Percentiles rank a stretch among this genome's conserved stretches.
Conservation (phyloP, 2,329 filamentous ascomycete species). For the Colletotrichum eleusines region DNA sequence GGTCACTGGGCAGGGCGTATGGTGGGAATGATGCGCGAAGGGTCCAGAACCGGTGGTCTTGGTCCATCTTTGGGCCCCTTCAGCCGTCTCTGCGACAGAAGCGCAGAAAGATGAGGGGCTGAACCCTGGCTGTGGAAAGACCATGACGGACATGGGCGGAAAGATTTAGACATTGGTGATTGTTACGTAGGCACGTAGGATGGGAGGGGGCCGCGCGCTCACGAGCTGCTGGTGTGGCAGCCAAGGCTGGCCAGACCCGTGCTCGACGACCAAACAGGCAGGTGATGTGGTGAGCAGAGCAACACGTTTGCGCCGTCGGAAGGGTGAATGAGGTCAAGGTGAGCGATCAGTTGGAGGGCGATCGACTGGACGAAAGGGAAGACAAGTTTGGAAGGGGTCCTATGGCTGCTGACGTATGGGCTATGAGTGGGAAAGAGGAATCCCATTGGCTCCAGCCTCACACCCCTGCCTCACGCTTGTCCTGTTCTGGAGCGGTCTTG, state of each 20-base stretch:
- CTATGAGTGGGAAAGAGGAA: not conserved
- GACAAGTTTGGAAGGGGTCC: conserved; percentile 36
- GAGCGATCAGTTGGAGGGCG: not conserved
- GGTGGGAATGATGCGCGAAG: conserved; percentile 30
- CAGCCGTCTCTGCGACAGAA: conserved; percentile 17
- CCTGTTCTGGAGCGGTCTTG: not conserved
- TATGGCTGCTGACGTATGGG: conserved; percentile 42
- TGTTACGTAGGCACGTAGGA: conserved; percentile 34
- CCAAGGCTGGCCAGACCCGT: conserved; percentile 17
- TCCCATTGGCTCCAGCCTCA: conserved; percentile 37
- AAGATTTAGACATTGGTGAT: conserved; percentile 3
- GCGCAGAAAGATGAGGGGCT: conserved; percentile 14
- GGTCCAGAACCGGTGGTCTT: conserved; percentile 37
- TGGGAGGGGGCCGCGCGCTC: not conserved
- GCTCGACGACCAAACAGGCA: not conserved
- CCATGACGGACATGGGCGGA: conserved; percentile 6
- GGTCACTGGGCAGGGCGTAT: not conserved
- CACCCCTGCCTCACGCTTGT: conserved; percentile 24
- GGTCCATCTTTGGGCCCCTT: conserved; percentile 13
- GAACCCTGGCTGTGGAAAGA: conserved; percentile 12
- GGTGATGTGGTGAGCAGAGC: not conserved
- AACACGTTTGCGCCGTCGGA: not conserved
- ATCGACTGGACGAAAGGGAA: conserved; percentile 5
- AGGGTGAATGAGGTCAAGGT: conserved; percentile 18
- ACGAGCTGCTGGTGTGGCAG: not conserved